Percentiles rank a stretch among this genome's conserved stretches.
These are phyloP conservation scores for Clavispora santaluciae DNA, from an alignment of 805 yeast genomes.

Conservation along the genomic window DNA sequence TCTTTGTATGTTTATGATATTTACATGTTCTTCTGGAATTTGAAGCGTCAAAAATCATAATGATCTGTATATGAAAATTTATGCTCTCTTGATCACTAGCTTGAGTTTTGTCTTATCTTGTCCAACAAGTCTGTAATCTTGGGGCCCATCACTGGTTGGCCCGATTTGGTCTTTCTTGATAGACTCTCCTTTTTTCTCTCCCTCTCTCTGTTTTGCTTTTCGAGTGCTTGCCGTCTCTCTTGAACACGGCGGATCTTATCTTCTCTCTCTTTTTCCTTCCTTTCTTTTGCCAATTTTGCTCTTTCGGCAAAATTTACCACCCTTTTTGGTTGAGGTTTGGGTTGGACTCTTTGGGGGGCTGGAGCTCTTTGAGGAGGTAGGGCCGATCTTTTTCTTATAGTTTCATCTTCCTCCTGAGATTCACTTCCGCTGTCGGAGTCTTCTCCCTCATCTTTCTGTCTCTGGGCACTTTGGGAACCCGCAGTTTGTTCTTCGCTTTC, in stretches of 20 bases:
- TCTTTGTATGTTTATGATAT: conserved; percentile 32
- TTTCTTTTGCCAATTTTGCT: conserved; percentile 41
- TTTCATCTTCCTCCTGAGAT: conserved; percentile 10
- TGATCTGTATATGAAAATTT: background rate
- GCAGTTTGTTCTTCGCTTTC: conserved; percentile 63
- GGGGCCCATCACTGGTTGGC: conserved; percentile 92
- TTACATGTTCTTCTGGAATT: conserved; percentile 18
- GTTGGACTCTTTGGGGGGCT: background rate
- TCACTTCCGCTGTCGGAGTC: conserved; percentile 11
- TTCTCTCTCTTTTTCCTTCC: conserved; percentile 39
- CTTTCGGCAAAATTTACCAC: conserved; percentile 39
- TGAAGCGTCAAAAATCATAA: background rate
- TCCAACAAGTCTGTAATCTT: conserved; percentile 73
- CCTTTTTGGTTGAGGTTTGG: conserved; percentile 1
- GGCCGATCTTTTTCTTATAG: conserved; percentile 24
- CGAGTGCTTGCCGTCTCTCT: conserved; percentile 31
- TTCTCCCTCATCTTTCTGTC: conserved; percentile 8
- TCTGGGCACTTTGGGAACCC: conserved; percentile 4
- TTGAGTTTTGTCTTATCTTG: conserved; percentile 55
- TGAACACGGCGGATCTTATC: conserved; percentile 37
- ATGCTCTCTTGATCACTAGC: background rate
- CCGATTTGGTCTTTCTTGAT: conserved; percentile 55
- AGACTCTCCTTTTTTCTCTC: conserved; percentile 38
- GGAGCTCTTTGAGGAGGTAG: conserved; percentile 9
- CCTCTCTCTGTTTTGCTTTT: conserved; percentile 36